Base-by-base conservation (phyloP, 1,284 basidiomycete genomes). In the Neonothopanus nambi region DNA sequence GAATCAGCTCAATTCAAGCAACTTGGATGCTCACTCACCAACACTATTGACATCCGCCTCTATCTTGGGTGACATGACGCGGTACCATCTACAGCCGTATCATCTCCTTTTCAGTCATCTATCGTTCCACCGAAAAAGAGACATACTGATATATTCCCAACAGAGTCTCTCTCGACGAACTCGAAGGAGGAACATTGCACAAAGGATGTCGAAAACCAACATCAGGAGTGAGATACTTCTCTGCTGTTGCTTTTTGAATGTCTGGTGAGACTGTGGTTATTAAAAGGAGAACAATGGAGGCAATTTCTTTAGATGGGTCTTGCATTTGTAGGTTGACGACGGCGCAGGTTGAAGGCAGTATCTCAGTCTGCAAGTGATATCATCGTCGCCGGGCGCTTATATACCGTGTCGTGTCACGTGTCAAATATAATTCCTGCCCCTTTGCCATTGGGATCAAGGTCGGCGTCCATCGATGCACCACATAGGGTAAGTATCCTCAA, bases 171-270 rank as follows among this genome's bases (percentile, higher is more conserved):
- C 82, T 72, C 15, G 81, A 82, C 40, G 72, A 68, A 5, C 70
- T 70, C 0, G 70, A 73, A 12, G 77, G 65, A 3, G 64, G 51
- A 4, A 85, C 76, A 43, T 66, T 62, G 64, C 75, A 81, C 8
- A 84, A 56, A 0, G 83, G 82, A 63, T 85, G 81, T 36, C 75
- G 71, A 62, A 85, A 83, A 0, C 67, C 71, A 24, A 78, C 79
- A 59, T 84, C 73, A 5, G 70, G 66, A 0, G 75, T 72, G 65
- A 80, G 79, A 60, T 80, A 84, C 44, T 65, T 73, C 42, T 70
- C 62, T 5, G 84, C 59, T 2, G 81, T 69, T 4, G 64, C 67
- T 54, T 73, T 71, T 63, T 85, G 83, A 3, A 74, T 62, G 28
- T 82, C 78, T 0, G 82, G 77, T 12, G 74, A 74, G 8, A 68